Percentiles rank a stretch among this genome's conserved stretches.
Conservation (phyloP, 352 stramenopile genomes). For the Phytophthora melonis region DNA sequence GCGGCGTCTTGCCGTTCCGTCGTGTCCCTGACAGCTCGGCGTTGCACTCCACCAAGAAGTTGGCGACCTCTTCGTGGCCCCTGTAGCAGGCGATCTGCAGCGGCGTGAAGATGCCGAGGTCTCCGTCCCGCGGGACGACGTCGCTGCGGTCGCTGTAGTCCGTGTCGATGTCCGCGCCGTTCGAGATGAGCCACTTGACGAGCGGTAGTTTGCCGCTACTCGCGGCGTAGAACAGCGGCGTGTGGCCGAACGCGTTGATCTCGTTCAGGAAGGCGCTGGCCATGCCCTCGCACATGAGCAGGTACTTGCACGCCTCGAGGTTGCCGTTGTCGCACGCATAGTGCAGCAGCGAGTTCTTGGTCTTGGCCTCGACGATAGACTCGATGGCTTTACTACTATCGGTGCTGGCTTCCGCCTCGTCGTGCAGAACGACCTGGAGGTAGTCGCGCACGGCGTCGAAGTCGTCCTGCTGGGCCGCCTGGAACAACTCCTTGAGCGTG, state of each 20-base stretch:
- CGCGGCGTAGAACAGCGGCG: slow-evolving; percentile 80
- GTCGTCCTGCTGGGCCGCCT: slow-evolving; percentile 73
- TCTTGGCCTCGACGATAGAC: slow-evolving; percentile 67
- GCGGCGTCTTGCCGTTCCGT: slow-evolving; percentile 75
- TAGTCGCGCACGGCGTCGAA: slow-evolving; percentile 69
- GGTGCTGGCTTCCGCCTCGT: slow-evolving; percentile 22
- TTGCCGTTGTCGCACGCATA: slow-evolving; percentile 88
- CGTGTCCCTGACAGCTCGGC: slow-evolving; percentile 70
- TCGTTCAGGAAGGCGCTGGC: slow-evolving; percentile 71
- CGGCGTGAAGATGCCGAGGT: slow-evolving; percentile 80
- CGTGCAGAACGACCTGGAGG: slow-evolving; percentile 60
- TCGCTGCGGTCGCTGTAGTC: slow-evolving; percentile 77
- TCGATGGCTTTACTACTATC: slow-evolving; percentile 33
- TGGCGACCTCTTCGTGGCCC: slow-evolving; percentile 71
- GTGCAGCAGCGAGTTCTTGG: slow-evolving; percentile 79
- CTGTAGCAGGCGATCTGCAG: slow-evolving; percentile 84
- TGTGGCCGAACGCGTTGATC: slow-evolving; percentile 80
- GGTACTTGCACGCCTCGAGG: slow-evolving; percentile 81
- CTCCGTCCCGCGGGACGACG: slow-evolving; percentile 57
- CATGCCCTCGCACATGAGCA: slow-evolving; percentile 81
- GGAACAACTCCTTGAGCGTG: slow-evolving; percentile 75
- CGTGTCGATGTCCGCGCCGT: slow-evolving; percentile 83
- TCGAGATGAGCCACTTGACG: slow-evolving; percentile 88
- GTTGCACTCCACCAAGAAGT: slow-evolving; percentile 88
- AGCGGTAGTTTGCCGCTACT: slow-evolving; percentile 77